phyloP scores from a whole-genome alignment of 345 rosid genomes.

The Bruguiera parviflora region DNA sequence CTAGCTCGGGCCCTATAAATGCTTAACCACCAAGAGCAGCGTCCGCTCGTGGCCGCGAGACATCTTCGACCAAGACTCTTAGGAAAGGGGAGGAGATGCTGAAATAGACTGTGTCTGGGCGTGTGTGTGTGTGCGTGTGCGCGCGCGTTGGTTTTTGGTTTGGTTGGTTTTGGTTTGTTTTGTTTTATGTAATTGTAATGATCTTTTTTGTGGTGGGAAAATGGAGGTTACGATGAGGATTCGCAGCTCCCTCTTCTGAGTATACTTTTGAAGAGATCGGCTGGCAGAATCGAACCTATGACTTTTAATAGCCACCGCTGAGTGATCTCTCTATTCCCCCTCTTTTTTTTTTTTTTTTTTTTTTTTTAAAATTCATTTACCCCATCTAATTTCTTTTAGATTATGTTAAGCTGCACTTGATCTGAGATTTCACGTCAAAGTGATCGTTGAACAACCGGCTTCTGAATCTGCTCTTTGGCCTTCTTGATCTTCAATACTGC shows the following conservation, averaged over 20 bases:
- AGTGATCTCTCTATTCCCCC: conserved; percentile 29
- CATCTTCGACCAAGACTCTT: no score
- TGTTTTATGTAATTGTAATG: no score
- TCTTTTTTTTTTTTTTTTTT: background rate
- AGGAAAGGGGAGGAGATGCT: no score
- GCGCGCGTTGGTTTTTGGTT: background rate
- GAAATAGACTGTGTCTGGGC: no score
- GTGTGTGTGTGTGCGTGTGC: no score
- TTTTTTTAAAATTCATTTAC: no score
- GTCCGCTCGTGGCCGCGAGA: no score
- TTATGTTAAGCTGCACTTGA: conserved; percentile 29
- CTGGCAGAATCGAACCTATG: conserved; percentile 75
- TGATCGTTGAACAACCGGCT: conserved; percentile 32
- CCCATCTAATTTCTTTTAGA: background rate
- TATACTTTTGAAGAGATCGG: conserved; percentile 38
- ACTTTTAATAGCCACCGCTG: conserved; percentile 41
- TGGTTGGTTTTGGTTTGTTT: background rate
- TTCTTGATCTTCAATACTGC: background rate
- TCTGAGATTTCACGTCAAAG: conserved; percentile 42
- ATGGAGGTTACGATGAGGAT: conserved; percentile 48
- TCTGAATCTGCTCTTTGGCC: conserved; percentile 42
- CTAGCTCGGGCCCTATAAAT: conserved; percentile 1
- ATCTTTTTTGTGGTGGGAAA: background rate
- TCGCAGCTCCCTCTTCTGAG: conserved; percentile 68
- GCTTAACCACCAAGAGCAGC: accelerated